Percentiles rank a stretch among this genome's conserved stretches.
Conservation (phyloP, 208 protist species). For the Polymyxa betae region DNA sequence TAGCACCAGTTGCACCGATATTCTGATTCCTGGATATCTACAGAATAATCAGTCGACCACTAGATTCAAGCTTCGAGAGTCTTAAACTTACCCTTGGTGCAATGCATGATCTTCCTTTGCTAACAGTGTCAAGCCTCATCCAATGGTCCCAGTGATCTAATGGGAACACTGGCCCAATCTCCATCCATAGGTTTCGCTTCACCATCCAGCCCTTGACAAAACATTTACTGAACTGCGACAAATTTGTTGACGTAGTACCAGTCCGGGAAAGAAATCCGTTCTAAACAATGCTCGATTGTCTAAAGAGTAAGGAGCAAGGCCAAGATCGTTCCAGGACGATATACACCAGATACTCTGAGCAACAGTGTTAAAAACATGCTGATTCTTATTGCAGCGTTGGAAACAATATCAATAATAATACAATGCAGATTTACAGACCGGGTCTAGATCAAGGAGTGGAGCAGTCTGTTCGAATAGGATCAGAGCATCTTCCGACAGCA, state of each 20-base stretch:
- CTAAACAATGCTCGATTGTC: not conserved
- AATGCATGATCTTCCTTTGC: not conserved
- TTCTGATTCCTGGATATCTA: slow-evolving; percentile 28
- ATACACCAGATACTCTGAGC: not conserved
- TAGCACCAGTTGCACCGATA: slow-evolving; percentile 35
- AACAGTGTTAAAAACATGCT: not conserved
- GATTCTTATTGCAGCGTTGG: not conserved
- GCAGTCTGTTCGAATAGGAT: slow-evolving; percentile 10
- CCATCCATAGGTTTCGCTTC: slow-evolving; percentile 6
- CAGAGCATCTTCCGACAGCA: not conserved
- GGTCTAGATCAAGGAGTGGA: not conserved
- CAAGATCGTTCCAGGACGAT: slow-evolving; percentile 50
- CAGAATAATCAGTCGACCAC: not conserved
- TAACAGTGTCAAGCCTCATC: slow-evolving; percentile 25
- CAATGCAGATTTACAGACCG: no score
- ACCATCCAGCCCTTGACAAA: not conserved
- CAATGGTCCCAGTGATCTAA: slow-evolving; percentile 53
- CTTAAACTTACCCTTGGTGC: not conserved
- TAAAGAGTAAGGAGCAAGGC: not conserved
- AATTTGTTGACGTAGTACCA: not conserved
- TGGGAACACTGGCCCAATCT: slow-evolving; percentile 4
- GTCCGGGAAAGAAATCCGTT: slow-evolving; percentile 52
- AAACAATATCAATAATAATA: not conserved
- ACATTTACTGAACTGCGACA: slow-evolving; percentile 9
- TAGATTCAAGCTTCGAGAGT: not conserved